phyloP scores from a whole-genome alignment of 371 early-diverging fungal species.

The Apophysomyces variabilis region DNA sequence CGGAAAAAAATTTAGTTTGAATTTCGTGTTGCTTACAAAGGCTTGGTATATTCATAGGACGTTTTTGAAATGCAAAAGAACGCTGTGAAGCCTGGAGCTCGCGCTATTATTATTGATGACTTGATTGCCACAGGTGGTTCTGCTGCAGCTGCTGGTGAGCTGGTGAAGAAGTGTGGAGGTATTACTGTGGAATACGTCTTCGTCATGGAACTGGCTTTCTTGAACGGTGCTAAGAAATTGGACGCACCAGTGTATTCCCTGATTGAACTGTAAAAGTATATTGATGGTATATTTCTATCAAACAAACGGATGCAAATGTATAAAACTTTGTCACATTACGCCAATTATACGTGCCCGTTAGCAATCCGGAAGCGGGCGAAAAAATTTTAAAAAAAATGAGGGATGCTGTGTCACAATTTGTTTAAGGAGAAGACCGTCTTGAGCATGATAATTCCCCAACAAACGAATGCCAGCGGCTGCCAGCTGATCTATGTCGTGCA shows the following conservation, averaged over 20 bases:
- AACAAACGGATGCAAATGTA: too few species aligned
- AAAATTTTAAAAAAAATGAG: too few species aligned
- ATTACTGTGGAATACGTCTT: constrained; percentile 85
- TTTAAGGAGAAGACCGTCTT: too few species aligned
- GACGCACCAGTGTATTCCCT: constrained; percentile 88
- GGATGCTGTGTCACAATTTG: too few species aligned
- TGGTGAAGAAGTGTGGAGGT: constrained; percentile 80
- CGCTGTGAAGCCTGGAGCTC: constrained; percentile 81
- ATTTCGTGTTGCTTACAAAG: not conserved
- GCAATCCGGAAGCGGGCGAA: too few species aligned
- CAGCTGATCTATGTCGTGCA: too few species aligned
- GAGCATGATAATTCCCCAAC: too few species aligned
- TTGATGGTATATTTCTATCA: not conserved
- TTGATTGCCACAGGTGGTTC: constrained; percentile 96
- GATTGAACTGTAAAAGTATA: constrained; percentile 68
- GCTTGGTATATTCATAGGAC: constrained; percentile 56
- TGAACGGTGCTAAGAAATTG: constrained; percentile 80
- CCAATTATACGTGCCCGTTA: too few species aligned
- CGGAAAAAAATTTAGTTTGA: constrained; percentile 11
- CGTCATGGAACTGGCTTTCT: constrained; percentile 86
- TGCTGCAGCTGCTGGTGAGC: constrained; percentile 83
- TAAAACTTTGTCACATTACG: too few species aligned
- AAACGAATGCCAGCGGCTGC: too few species aligned
- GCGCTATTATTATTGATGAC: constrained; percentile 94
- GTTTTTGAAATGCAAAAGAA: constrained; percentile 89